A percentile compares a stretch with the other conserved stretches of the same genome.
phyloP scores from a whole-genome alignment of 768 basidiomycete genomes.

The Suillus luteus region DNA sequence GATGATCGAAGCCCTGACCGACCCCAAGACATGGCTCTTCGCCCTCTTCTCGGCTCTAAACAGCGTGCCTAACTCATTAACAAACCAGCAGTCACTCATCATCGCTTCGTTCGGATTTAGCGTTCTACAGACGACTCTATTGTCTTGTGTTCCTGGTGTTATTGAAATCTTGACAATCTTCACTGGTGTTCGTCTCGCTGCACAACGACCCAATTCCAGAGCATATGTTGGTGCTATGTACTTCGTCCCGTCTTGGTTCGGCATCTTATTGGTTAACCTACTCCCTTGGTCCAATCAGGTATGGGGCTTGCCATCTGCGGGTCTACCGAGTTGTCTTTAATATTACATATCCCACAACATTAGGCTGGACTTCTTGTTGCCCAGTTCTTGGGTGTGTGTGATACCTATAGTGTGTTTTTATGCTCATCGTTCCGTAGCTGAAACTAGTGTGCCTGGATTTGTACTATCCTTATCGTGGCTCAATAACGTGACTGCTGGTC shows the following conservation, averaged over 20 bases:
- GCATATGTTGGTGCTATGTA: slow-evolving; percentile 59
- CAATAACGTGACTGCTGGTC: slow-evolving; percentile 58
- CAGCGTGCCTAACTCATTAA: slow-evolving; percentile 60
- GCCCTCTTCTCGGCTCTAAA: slow-evolving; percentile 58
- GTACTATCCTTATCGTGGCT: slow-evolving; percentile 61
- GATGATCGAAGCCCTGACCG: slow-evolving; percentile 59
- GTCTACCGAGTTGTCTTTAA: neutral
- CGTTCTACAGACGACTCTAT: slow-evolving; percentile 59
- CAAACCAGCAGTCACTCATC: slow-evolving; percentile 61
- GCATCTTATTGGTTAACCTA: slow-evolving; percentile 56
- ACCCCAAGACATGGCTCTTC: slow-evolving; percentile 71
- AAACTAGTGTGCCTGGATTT: slow-evolving; percentile 56
- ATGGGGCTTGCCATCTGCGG: slow-evolving; percentile 41
- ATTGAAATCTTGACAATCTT: slow-evolving; percentile 67
- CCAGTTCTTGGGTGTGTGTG: slow-evolving; percentile 49
- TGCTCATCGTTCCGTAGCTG: slow-evolving; percentile 17
- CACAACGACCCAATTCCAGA: slow-evolving; percentile 51
- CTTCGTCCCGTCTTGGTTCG: slow-evolving; percentile 61
- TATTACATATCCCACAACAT: neutral
- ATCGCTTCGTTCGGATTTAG: slow-evolving; percentile 64
- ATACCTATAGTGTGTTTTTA: neutral
- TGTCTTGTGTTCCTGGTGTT: slow-evolving; percentile 60
- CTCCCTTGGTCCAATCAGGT: slow-evolving; percentile 63
- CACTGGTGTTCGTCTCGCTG: slow-evolving; percentile 55
- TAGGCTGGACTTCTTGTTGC: slow-evolving; percentile 38